A percentile compares a stretch with the other conserved stretches of the same genome.
phyloP scores from a whole-genome alignment of 2,329 filamentous ascomycete genomes.

The Pestalotiopsis sp. region DNA sequence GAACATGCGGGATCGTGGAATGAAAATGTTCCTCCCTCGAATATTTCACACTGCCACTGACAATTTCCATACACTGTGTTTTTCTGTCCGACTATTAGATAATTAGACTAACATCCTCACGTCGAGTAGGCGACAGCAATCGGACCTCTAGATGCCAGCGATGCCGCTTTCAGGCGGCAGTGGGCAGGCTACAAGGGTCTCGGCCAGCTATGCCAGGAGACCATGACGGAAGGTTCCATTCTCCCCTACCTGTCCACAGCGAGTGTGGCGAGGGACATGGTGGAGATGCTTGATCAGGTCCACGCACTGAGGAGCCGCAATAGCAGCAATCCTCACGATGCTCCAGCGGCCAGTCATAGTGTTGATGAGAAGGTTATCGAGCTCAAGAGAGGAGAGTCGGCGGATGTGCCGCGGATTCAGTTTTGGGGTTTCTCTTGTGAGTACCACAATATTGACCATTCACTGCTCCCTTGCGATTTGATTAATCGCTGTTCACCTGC shows the following conservation, averaged over 20 bases:
- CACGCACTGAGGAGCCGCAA: conserved; percentile 30
- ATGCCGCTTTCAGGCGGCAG: conserved; percentile 26
- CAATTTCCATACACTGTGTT: too few species aligned
- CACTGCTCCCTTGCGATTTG: conserved; percentile 36
- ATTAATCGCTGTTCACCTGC: not conserved
- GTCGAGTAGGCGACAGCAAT: conserved; percentile 21
- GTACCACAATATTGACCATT: conserved; percentile 44
- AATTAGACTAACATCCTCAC: not conserved
- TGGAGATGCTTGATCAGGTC: conserved; percentile 44
- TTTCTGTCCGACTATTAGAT: not conserved
- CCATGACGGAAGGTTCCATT: conserved; percentile 27
- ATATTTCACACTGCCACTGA: too few species aligned
- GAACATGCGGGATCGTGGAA: too few species aligned
- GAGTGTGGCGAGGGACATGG: conserved; percentile 45
- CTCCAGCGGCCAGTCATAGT: not conserved
- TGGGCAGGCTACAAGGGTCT: conserved; percentile 28
- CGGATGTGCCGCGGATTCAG: conserved; percentile 28
- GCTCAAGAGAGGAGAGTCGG: not conserved
- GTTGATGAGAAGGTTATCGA: not conserved
- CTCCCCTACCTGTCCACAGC: conserved; percentile 37
- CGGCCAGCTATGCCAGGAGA: conserved; percentile 31
- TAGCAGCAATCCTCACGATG: too few species aligned
- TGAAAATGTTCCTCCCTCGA: not conserved
- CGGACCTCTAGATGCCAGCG: conserved; percentile 26
- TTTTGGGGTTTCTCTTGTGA: conserved; percentile 57